Evolutionary conservation across 345 rosid species (phyloP), one percentile per base, ranked within the genome.

Genomic region (Fremontodendron californicum): DNA sequence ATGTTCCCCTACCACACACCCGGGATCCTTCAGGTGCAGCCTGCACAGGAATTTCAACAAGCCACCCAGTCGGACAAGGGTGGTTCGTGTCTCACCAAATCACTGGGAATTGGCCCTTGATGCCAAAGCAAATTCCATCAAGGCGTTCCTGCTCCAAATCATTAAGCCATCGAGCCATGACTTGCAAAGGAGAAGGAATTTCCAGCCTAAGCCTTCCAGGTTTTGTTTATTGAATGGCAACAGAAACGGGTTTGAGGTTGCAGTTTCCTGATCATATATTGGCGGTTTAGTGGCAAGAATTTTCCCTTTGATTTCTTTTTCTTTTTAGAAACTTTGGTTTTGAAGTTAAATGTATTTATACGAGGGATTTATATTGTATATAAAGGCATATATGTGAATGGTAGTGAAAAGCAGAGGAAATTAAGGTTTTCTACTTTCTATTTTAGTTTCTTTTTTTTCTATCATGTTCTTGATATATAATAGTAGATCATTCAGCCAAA

Each of bases 21-120:
- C 87, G 0, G 90, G 92, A 65, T 89, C 92, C 7, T 87, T 89
- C 89, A 71, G 88, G n/a, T 87, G 90, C 80, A 78, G 82, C 84
- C 29, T 77, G 13, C 90, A 87, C 81, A 73, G 82, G 79, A 82
- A 66, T 57, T 16, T 3, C 65, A 29, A 21, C 6, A 33, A 68
- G 40, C 54, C 58, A n/a, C 1, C 78, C 23, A 7, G 46, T 6
- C 45, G 73, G 43, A 49, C 83, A 2, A 54, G 11, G 7, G 1
- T 6, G 46, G 67, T 19, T 11, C 58, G 48, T 0, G 43, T 51
- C 9, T 31, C 75, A 7, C 55, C 84, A 1, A 52, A 18, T 13
- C 73, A 57, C 2, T 25, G 81, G 85, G 82, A 77, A 55, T 58
- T 73, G 64, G 69, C 19, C 16, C 27, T 48, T 61, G n/a, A 57